Evolutionary conservation across 2,329 filamentous ascomycete genomes (phyloP).

Genomic region (Cytospora leucostoma): DNA sequence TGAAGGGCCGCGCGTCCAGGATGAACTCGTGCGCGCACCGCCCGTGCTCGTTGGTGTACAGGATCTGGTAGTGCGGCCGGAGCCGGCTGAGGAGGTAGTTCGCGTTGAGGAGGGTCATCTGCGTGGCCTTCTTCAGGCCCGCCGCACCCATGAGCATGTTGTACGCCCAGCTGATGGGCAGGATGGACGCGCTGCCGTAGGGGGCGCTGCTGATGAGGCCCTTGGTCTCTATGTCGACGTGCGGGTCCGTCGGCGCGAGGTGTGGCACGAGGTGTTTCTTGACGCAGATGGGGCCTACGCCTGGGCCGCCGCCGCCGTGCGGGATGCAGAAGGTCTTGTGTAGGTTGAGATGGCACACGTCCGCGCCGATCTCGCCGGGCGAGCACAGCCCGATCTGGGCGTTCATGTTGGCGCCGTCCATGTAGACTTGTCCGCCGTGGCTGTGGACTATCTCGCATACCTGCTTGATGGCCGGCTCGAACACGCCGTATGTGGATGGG

Average conservation of each 20-base stretch:
- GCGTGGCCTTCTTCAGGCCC: conserved; percentile 85
- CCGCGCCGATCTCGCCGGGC: conserved; percentile 90
- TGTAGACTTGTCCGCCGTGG: conserved; percentile 91
- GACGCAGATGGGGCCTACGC: conserved; percentile 91
- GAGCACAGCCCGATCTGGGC: conserved; percentile 95
- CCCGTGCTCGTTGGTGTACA: conserved; percentile 88
- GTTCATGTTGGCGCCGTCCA: conserved; percentile 99
- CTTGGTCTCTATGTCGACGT: conserved; percentile 40
- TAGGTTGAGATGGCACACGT: conserved; percentile 95
- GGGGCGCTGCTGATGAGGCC: conserved; percentile 78
- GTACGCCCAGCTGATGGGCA: conserved; percentile 94
- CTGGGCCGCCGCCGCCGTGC: conserved; percentile 90
- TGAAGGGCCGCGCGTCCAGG: conserved; percentile 83
- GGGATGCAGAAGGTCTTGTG: conserved; percentile 99
- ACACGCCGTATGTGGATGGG: conserved; percentile 91
- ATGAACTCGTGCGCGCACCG: conserved; percentile 98
- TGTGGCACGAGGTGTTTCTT: conserved; percentile 76
- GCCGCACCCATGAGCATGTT: conserved; percentile 88
- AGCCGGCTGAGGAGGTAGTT: conserved; percentile 94
- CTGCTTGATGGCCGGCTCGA: conserved; percentile 85
- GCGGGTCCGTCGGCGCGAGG: conserved; percentile 60
- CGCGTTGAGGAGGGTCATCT: conserved; percentile 90
- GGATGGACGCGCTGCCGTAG: conserved; percentile 86
- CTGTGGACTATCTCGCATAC: conserved; percentile 84
- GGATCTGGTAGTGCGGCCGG: conserved; percentile 80